Conservation (phyloP, 345 rosid genomes). For the Rhodamnia rubescens region DNA sequence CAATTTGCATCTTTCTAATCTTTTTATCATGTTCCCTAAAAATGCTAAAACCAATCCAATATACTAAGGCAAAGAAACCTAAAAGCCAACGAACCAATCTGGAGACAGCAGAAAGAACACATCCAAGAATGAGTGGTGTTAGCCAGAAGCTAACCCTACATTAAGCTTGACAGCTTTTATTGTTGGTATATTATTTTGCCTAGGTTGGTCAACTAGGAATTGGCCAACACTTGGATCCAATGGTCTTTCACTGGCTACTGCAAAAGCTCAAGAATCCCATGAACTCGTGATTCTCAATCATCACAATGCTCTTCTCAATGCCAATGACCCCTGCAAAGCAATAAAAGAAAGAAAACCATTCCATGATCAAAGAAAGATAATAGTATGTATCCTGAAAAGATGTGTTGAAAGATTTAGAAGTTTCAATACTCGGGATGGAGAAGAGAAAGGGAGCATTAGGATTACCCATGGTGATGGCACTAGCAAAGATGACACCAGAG, state of each 20-base stretch:
- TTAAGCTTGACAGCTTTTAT: not conserved
- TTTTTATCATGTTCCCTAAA: not conserved
- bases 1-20: not conserved
- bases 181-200: not conserved
- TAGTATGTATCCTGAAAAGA: not conserved
- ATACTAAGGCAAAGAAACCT: not conserved
- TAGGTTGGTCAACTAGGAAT: conserved; percentile 2
- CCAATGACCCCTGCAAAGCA: conserved; percentile 26
- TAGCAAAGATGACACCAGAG: conserved; percentile 37
- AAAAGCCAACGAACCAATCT: not conserved
- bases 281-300: conserved; percentile 30
- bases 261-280: conserved; percentile 39
- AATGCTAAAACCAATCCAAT: not conserved
- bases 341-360: not conserved
- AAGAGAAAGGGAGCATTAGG: not conserved
- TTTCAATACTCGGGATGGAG: not conserved
- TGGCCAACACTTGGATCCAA: not conserved
- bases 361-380: not conserved
- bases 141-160: not conserved
- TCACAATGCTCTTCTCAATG: conserved; percentile 18
- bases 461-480: conserved; percentile 44
- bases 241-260: conserved; percentile 17
- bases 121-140: not conserved
- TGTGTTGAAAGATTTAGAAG: not conserved
- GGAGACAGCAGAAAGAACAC: not conserved